phyloP scores from a whole-genome alignment of 768 basidiomycete species.

The Kwoniella heveanensis region DNA sequence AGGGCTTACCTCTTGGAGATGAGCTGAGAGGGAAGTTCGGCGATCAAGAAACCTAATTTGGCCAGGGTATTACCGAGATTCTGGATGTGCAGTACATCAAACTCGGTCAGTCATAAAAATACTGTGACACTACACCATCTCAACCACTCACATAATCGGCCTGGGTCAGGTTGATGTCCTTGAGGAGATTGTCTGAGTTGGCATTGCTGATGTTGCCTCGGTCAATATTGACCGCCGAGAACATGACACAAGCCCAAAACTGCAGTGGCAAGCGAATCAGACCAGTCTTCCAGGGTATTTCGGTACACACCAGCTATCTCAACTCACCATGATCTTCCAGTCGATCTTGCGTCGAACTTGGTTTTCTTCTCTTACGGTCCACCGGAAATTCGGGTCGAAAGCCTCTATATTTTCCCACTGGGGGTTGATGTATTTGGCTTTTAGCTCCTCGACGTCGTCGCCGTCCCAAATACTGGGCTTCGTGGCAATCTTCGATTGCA shows the following conservation, averaged over 20 bases:
- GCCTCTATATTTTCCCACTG: constrained; percentile 58
- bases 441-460: constrained; percentile 35
- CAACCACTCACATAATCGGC: constrained; percentile 52
- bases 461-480: constrained; percentile 44
- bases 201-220: constrained; percentile 67
- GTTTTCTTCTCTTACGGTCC: constrained; percentile 72
- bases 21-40: constrained; percentile 70
- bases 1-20: constrained; percentile 61
- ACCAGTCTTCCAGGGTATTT: too few species aligned
- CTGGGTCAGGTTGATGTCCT: constrained; percentile 63
- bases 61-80: constrained; percentile 63
- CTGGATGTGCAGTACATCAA: neutral
- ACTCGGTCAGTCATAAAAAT: neutral
- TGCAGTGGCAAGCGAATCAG: neutral
- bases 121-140: neutral
- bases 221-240: constrained; percentile 59
- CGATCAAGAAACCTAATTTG: constrained; percentile 57
- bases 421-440: constrained; percentile 5
- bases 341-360: constrained; percentile 64
- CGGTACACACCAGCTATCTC: neutral
- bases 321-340: constrained; percentile 62
- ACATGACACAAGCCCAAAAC: constrained; percentile 61
- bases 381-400: constrained; percentile 69
- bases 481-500: constrained; percentile 46
- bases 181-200: constrained; percentile 69